phyloP scores from a whole-genome alignment of 75 land plant genomes.

The Sequoia sempervirens region DNA sequence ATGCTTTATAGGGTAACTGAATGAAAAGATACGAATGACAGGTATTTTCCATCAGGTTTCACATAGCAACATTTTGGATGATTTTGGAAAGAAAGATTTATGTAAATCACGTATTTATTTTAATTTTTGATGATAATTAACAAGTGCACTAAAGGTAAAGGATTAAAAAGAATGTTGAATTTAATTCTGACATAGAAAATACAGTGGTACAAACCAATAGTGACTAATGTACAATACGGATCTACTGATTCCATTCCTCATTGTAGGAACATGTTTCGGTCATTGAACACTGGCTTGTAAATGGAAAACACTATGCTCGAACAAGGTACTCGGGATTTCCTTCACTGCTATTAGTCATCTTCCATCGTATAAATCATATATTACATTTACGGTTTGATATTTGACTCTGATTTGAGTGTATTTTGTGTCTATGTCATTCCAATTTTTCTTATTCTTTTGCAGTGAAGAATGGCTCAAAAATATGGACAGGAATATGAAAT shows the following conservation, averaged over 20 bases:
- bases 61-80: not conserved
- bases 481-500: slow-evolving; percentile 65
- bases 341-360: not conserved
- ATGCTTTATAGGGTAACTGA: not conserved
- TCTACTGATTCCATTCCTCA: not conserved
- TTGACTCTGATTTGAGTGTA: not conserved
- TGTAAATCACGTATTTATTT: not conserved
- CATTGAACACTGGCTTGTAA: slow-evolving; percentile 85
- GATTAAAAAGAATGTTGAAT: not conserved
- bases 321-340: slow-evolving; percentile 58
- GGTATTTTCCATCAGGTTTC: not conserved
- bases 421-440: not conserved
- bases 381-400: not conserved
- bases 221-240: not conserved
- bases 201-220: not conserved
- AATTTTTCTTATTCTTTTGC: slow-evolving; percentile 14
- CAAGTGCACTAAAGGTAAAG: not conserved
- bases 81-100: not conserved
- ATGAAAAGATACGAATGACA: not conserved
- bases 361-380: slow-evolving; percentile 1
- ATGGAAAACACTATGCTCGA: slow-evolving; percentile 84
- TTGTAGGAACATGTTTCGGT: slow-evolving; percentile 80
- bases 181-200: not conserved
- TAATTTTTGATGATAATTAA: not conserved
- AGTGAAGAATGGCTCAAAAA: slow-evolving; percentile 96